Conservation (phyloP, 495 filamentous ascomycete species). For the Annulohypoxylon bovei region DNA sequence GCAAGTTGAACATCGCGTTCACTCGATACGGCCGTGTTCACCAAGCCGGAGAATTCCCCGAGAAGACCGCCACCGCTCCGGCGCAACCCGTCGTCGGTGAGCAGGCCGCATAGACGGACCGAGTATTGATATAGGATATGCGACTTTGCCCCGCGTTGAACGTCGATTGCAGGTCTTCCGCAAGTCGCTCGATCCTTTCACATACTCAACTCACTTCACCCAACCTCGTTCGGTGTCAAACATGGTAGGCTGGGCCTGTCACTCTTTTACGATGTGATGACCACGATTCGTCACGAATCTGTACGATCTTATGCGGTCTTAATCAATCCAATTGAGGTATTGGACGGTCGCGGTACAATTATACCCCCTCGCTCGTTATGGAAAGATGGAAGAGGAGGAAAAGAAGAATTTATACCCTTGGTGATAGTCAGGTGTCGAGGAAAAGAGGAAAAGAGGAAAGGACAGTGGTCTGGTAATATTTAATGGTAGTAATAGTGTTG, state of each 20-base stretch:
- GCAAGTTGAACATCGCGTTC: slow-evolving; percentile 58
- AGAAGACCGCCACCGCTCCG: slow-evolving; percentile 51
- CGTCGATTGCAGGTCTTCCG: slow-evolving; percentile 23
- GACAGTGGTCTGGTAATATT: slow-evolving; percentile 18
- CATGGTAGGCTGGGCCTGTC: slow-evolving; percentile 39
- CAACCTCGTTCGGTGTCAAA: slow-evolving; percentile 16
- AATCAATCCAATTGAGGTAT: slow-evolving; percentile 11
- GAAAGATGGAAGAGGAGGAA: slow-evolving; percentile 4
- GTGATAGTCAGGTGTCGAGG: slow-evolving; percentile 13
- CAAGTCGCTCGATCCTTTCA: neutral
- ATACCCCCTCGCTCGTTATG: slow-evolving; percentile 40
- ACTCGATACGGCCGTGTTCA: slow-evolving; percentile 64
- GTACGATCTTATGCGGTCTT: slow-evolving; percentile 15
- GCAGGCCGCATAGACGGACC: slow-evolving; percentile 37
- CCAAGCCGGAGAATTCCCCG: slow-evolving; percentile 53
- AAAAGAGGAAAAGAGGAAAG: neutral
- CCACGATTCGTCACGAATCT: slow-evolving; percentile 2
- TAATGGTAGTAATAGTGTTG: slow-evolving; percentile 23
- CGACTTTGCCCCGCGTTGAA: slow-evolving; percentile 23
- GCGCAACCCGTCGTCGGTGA: slow-evolving; percentile 38
- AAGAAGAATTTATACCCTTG: slow-evolving; percentile 31
- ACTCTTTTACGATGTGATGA: slow-evolving; percentile 35
- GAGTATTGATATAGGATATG: neutral
- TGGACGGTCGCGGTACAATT: slow-evolving; percentile 21
- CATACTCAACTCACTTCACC: neutral